Base-by-base conservation (phyloP, 129 eudicot genomes). In the Chrysanthemum makinoi region DNA sequence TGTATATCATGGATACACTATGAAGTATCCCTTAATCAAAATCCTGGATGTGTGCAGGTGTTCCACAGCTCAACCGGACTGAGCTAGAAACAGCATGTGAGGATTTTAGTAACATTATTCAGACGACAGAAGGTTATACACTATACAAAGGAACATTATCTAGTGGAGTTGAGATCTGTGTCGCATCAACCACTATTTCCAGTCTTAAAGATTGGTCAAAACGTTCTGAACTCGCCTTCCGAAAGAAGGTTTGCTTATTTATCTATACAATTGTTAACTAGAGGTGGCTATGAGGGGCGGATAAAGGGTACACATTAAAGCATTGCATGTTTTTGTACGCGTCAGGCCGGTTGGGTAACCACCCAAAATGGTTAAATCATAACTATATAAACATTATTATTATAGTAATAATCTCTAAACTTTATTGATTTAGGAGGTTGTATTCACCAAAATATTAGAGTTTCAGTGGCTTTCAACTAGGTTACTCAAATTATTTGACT, bases 51-150 rank as follows among this genome's bases (percentile, higher is more conserved):
- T 68, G 22, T 46, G 14, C 81, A 87, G 99, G 97, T 51, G 97
- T 94, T 26, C 99, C 99, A n/a, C 90, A 90, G 88, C 83, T 94
- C 62, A 86, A 94, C 71, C 84, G 89, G 26, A 43, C 54, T 10
- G 97, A 94, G 85, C 92, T 94, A 47, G 99, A 94, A 86, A 82
- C 89, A 2, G 97, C 99, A 14, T 94, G 99, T 16, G 99, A 94
- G 84, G 97, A 94, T 74, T 94, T 94, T 68, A 89, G 97, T 87
- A 94, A 94, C 68, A 94, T 94, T 26, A 82, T 94, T 15, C 75
- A 65, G 57, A 75, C 85, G 14, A 68, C 54, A 47, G 96, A 94
- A 59, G 69, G 77, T 67, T 79, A 62, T 71, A 84, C 84, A 39
- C 18, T 94, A 49, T 94, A 94, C 83, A 94, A 94, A 75, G 99